Percentiles rank a stretch among this genome's conserved stretches.
Evolutionary conservation across 2,329 filamentous ascomycete genomes (phyloP).

Genomic region (Alternaria dauci): DNA sequence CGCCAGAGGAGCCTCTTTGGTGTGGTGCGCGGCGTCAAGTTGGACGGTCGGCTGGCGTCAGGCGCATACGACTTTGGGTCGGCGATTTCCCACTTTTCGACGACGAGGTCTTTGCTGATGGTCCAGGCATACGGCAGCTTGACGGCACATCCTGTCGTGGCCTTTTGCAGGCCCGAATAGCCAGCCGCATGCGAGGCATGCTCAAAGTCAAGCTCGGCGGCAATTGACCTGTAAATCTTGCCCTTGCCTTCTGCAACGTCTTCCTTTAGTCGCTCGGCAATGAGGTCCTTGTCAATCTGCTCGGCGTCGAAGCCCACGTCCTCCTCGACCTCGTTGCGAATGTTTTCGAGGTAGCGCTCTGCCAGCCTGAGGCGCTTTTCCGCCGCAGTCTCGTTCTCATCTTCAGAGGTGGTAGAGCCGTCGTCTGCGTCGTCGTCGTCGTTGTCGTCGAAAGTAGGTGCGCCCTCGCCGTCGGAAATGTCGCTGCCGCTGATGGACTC

Average conservation of each 20-base stretch:
- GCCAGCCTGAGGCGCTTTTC: slow-evolving; percentile 87
- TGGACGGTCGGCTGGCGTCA: slow-evolving; percentile 38
- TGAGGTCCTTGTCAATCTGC: slow-evolving; percentile 90
- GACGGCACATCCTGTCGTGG: slow-evolving; percentile 81
- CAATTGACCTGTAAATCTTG: slow-evolving; percentile 82
- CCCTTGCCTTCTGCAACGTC: slow-evolving; percentile 93
- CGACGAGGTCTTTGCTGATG: slow-evolving; percentile 80
- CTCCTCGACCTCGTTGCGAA: slow-evolving; percentile 76
- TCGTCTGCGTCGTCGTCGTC: slow-evolving; percentile 45
- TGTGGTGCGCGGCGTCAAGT: slow-evolving; percentile 64
- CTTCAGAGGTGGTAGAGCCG: slow-evolving; percentile 68
- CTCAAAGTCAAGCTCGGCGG: slow-evolving; percentile 74
- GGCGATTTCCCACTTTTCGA: slow-evolving; percentile 92
- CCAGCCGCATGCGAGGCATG: slow-evolving; percentile 75
- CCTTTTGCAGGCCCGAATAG: slow-evolving; percentile 77
- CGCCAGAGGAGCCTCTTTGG: slow-evolving; percentile 70
- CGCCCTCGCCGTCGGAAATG: slow-evolving; percentile 68
- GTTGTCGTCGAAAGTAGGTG: slow-evolving; percentile 48
- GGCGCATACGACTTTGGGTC: slow-evolving; percentile 48
- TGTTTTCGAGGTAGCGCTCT: slow-evolving; percentile 90
- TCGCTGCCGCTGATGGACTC: slow-evolving; percentile 91
- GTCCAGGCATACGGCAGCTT: slow-evolving; percentile 86
- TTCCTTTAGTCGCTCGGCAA: slow-evolving; percentile 84
- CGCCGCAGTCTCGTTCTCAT: slow-evolving; percentile 85
- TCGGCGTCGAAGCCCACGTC: slow-evolving; percentile 90